These are phyloP conservation scores for Nakazawaea siamensis DNA, from an alignment of 805 yeast species.

Conservation along the genomic window DNA sequence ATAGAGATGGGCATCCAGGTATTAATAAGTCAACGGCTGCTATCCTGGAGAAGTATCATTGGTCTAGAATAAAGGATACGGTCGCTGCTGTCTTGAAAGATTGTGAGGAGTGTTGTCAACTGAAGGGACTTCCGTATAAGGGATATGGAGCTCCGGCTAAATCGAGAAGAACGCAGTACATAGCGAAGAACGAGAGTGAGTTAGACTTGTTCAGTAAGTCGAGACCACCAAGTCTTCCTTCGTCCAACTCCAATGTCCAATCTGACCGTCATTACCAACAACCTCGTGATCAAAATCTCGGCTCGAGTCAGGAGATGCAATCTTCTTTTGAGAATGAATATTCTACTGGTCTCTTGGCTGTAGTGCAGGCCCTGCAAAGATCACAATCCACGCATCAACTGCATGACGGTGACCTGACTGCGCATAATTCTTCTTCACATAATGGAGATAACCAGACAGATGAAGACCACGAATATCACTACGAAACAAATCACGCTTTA, in stretches of 20 bases:
- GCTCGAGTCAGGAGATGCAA: too few relatives aligned
- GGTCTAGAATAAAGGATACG: constrained; percentile 87
- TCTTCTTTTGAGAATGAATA: constrained; percentile 31
- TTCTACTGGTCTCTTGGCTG: constrained; percentile 42
- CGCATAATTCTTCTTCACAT: too few relatives aligned
- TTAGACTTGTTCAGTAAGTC: too few relatives aligned
- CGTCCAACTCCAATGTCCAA: too few relatives aligned
- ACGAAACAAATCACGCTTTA: constrained; percentile 30
- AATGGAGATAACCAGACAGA: constrained; percentile 1
- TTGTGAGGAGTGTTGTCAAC: constrained; percentile 68
- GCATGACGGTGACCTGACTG: too few relatives aligned
- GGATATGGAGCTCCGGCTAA: not conserved
- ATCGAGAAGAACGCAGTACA: too few relatives aligned
- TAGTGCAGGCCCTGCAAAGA: constrained; percentile 50
- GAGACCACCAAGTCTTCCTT: too few relatives aligned
- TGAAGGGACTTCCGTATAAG: constrained; percentile 12
- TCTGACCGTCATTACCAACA: too few relatives aligned
- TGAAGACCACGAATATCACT: constrained; percentile 1
- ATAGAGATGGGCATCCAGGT: constrained; percentile 69
- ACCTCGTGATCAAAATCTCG: too few relatives aligned
- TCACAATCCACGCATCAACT: constrained; percentile 10
- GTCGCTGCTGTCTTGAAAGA: constrained; percentile 70
- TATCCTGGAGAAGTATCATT: constrained; percentile 75
- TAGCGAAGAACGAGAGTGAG: too few relatives aligned
- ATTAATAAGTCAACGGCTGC: constrained; percentile 79